Evolutionary conservation across 768 basidiomycete genomes (phyloP).

Genomic region (Lentinula raphanica): DNA sequence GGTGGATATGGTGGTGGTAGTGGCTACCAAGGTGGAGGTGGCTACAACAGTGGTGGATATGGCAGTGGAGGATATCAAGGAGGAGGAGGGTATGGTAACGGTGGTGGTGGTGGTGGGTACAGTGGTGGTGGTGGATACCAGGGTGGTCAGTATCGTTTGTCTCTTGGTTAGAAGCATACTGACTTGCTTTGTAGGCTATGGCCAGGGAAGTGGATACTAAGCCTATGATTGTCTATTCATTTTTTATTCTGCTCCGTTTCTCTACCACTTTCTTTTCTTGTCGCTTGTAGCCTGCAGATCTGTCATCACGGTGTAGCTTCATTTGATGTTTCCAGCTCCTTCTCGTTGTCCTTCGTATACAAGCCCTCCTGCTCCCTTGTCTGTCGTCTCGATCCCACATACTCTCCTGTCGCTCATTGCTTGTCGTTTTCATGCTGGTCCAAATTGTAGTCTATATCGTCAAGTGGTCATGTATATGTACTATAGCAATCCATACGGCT

Average conservation of each 20-base stretch:
- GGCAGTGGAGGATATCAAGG: constrained; percentile 18
- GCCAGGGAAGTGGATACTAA: constrained; percentile 19
- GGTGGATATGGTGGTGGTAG: background rate
- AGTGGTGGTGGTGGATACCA: constrained; percentile 29
- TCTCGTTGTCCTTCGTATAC: constrained; percentile 4
- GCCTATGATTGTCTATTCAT: constrained; percentile 14
- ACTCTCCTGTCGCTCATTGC: constrained; percentile 6
- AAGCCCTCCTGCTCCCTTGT: constrained; percentile 6
- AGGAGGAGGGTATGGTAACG: constrained; percentile 16
- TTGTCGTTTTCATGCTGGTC: constrained; percentile 4
- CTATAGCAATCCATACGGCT: background rate
- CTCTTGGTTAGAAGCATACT: background rate
- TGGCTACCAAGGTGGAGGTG: constrained; percentile 20
- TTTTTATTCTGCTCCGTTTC: background rate
- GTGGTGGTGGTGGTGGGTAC: constrained; percentile 11
- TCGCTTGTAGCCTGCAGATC: background rate
- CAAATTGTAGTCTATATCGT: constrained; percentile 2
- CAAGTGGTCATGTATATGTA: constrained; percentile 1
- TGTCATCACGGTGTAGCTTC: constrained; percentile 8
- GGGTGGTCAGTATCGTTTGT: constrained; percentile 18
- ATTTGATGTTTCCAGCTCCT: constrained; percentile 3
- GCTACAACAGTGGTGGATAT: constrained; percentile 18
- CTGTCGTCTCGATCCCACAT: background rate
- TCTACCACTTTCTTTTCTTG: constrained; percentile 7
- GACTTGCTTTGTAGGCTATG: background rate